Evolutionary conservation across 768 basidiomycete species (phyloP), one percentile per base, ranked within the genome.

Genomic region (Cystobasidium tubakii): DNA sequence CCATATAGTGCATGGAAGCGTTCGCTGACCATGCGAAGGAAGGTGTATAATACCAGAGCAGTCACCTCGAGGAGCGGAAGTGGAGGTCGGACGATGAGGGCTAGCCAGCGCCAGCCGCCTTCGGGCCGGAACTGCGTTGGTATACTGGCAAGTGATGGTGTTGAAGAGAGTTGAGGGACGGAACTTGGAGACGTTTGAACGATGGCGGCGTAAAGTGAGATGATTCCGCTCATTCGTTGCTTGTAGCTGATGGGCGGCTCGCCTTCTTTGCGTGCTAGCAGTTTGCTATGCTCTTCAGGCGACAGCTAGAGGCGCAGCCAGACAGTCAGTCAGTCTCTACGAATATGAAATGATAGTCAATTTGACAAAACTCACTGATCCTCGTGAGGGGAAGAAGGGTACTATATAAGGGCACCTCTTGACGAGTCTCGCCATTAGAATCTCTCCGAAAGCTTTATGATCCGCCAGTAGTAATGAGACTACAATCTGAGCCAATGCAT

Each of bases 381-480:
- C 81, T 17, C 81, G 77, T 0, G 88, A 86, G 0, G 91, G 83
- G 21, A 83, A 84, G 62, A 83, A 83, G 0, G 91, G 92, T 1
- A 95, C 83, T 0, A 88, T 85, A 93, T 93, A 97, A 29, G 89
- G 89, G 50, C 94, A 94, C 23, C 89, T 86, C 81, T 95, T 92
- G 33, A 90, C 88, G 36, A 97, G 84, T 78, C 91, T 88, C 12
- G 89, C 86, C 82, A 88, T 92, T 79, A 99, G 87, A 17, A 95
- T 84, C 13, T 89, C 85, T 1, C 86, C 82, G 76, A 99, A 89
- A 33, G 81, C 80, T 4, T 84, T 83, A 64, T 87, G 85, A 50
- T 82, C 84, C 19, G 70, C 73, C 4, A 82, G 55, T 23, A 83
- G 39, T 34, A 97, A 84, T 75, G 86, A 87, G 75, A 89, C 85